Evolutionary conservation across 73 alveolate species (phyloP).

Genomic region (Tetrahymena elliotti): DNA sequence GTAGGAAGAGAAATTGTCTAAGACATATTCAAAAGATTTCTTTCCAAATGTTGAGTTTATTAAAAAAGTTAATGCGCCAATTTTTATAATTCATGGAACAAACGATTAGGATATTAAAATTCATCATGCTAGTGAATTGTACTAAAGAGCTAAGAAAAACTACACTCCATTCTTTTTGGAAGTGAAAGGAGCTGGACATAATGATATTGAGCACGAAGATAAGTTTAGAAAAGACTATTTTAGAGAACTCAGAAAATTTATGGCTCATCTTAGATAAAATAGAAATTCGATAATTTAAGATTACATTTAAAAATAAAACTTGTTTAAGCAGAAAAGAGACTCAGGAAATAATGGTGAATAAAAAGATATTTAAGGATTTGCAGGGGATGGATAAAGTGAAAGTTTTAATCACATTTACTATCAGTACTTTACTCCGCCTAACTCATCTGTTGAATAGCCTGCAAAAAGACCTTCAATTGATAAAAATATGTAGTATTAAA

Average conservation of each 20-base stretch:
- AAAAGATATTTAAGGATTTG: neutral
- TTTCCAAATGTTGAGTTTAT: slow-evolving; percentile 40
- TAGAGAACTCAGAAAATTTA: neutral
- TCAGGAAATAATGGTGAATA: neutral
- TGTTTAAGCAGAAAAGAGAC: neutral
- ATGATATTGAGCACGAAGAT: slow-evolving; percentile 32
- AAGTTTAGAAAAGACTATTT: slow-evolving; percentile 35
- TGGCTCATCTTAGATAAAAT: neutral
- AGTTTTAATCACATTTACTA: neutral
- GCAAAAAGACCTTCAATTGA: neutral
- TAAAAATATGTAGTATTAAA: neutral
- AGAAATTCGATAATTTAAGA: neutral
- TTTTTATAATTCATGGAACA: slow-evolving; percentile 44
- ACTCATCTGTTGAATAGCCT: neutral
- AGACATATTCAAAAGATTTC: slow-evolving; percentile 1
- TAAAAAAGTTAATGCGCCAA: slow-evolving; percentile 24
- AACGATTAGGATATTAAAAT: slow-evolving; percentile 30
- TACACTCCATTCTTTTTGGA: slow-evolving; percentile 3
- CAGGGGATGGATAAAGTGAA: neutral
- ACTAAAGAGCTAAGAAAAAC: neutral
- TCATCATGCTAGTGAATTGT: neutral
- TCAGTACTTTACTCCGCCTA: neutral
- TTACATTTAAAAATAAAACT: neutral
- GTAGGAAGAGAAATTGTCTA: neutral
- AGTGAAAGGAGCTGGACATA: slow-evolving; percentile 42